These are phyloP conservation scores for Syzygium syzygioides DNA, from an alignment of 441 rosid species.

Conservation along the genomic window DNA sequence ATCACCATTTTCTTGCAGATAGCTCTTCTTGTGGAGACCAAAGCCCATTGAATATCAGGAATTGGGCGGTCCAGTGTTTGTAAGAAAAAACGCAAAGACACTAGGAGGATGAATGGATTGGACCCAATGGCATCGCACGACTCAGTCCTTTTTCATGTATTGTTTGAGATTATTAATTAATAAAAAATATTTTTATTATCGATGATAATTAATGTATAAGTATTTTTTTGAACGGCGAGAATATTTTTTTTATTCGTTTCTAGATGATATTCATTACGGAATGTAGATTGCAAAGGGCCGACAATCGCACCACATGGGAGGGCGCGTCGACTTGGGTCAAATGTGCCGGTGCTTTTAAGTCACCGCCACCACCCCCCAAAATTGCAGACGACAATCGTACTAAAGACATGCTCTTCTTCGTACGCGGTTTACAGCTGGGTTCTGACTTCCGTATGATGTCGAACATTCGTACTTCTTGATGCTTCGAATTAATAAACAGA, in stretches of 20 bases:
- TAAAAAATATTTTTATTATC: not conserved
- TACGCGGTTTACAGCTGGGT: slow-evolving; percentile 1
- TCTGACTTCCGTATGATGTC: not conserved
- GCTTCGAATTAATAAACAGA: not conserved
- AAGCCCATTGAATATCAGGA: not conserved
- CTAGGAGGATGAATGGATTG: not conserved
- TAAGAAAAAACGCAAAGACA: not conserved
- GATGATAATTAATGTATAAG: not conserved
- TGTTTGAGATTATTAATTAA: not conserved
- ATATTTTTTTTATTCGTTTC: no score
- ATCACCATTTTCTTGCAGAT: not conserved
- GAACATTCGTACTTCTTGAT: not conserved
- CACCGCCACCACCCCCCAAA: not conserved
- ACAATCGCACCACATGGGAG: not conserved
- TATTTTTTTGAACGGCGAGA: rapidly evolving
- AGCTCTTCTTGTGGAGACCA: not conserved
- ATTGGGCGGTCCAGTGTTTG: no score
- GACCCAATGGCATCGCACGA: not conserved
- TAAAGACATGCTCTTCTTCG: not conserved
- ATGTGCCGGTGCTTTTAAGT: not conserved
- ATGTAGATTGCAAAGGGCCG: not conserved
- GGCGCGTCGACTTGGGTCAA: not conserved
- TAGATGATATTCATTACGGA: no score
- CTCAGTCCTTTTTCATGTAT: no score
- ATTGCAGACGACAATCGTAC: not conserved